These are phyloP conservation scores for Porodaedalea pini DNA, from an alignment of 1,284 basidiomycete species.

Conservation along the genomic window DNA sequence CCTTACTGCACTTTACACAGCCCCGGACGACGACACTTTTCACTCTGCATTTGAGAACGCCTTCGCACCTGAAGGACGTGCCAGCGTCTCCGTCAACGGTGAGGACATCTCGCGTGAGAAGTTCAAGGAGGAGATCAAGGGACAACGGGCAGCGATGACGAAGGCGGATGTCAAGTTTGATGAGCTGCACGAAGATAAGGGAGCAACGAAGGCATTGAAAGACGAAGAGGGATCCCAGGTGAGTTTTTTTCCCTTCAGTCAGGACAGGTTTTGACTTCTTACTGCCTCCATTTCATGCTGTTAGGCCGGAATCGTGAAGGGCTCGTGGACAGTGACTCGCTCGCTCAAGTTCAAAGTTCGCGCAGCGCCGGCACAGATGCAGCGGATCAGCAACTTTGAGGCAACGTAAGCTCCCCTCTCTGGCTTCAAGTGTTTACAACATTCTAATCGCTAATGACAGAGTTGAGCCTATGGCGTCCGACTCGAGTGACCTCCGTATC, in stretches of 20 bases:
- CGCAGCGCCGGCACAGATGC: conserved; percentile 37
- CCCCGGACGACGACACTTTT: conserved; percentile 21
- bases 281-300: neutral
- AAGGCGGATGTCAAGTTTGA: conserved; percentile 35
- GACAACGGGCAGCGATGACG: conserved; percentile 21
- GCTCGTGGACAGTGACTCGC: conserved; percentile 40
- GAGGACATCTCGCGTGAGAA: conserved; percentile 29
- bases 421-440: neutral
- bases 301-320: conserved; percentile 41
- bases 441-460: neutral
- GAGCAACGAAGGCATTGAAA: neutral
- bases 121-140: conserved; percentile 30
- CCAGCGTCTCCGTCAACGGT: conserved; percentile 33
- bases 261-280: neutral
- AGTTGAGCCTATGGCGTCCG: neutral
- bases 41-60: conserved; percentile 27
- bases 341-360: conserved; percentile 44
- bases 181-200: conserved; percentile 24
- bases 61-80: conserved; percentile 29
- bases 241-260: neutral
- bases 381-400: conserved; percentile 38
- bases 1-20: conserved; percentile 31
- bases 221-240: neutral
- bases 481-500: neutral
- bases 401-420: conserved; percentile 35